These are phyloP conservation scores for Eimeria falciformis DNA, from an alignment of 169 alveolate species.

Conservation along the genomic window DNA sequence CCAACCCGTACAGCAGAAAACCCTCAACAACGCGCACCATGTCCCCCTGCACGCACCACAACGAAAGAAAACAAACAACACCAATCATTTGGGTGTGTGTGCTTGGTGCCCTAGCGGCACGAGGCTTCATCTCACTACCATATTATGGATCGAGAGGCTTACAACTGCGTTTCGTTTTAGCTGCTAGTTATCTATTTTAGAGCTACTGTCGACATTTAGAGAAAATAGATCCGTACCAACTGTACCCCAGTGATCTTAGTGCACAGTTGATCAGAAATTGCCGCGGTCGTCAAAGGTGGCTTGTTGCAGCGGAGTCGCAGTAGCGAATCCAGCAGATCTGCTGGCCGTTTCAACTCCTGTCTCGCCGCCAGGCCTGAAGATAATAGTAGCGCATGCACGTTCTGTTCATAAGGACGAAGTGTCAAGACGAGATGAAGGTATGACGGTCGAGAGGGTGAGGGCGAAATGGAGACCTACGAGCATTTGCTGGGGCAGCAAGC, in stretches of 20 bases:
- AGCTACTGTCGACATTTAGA: too few species aligned
- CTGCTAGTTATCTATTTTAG: too few species aligned
- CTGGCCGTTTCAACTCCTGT: background rate
- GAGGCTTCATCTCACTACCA: too few species aligned
- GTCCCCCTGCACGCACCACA: background rate
- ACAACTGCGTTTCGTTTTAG: too few species aligned
- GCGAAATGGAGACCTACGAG: background rate
- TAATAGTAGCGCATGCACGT: background rate
- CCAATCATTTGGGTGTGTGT: too few species aligned
- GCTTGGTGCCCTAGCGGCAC: too few species aligned
- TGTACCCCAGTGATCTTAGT: background rate
- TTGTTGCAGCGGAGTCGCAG: background rate
- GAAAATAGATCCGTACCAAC: too few species aligned
- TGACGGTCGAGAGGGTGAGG: background rate
- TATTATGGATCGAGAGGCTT: too few species aligned
- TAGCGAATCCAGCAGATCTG: background rate
- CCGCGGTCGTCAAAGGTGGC: background rate
- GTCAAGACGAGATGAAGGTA: background rate
- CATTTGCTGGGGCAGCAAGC: background rate
- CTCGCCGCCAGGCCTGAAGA: background rate
- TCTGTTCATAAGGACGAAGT: background rate
- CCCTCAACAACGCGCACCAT: background rate
- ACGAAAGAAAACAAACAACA: too few species aligned
- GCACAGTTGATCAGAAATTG: background rate
- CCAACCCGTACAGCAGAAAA: background rate